Evolutionary conservation across 257 asterid species (phyloP).

Genomic region (Striga asiatica): DNA sequence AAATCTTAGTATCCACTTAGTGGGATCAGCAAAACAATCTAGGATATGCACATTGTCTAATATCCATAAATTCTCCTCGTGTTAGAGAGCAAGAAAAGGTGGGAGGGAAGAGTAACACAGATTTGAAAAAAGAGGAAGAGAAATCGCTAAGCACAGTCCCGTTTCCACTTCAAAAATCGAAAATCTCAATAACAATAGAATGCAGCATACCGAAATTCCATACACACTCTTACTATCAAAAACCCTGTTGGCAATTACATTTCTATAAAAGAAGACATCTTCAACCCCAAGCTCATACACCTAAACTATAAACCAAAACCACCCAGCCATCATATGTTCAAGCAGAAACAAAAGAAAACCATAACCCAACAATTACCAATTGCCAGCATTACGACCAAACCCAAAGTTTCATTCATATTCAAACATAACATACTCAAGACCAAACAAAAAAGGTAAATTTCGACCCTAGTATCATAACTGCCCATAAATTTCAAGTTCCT

Average conservation of each 20-base stretch:
- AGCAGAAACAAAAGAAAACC: constrained; percentile 7
- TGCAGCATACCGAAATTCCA: not conserved
- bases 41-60: not conserved
- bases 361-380: not conserved
- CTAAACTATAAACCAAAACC: not conserved
- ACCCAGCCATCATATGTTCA: not conserved
- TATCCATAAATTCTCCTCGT: not conserved
- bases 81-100: not conserved
- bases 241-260: too few species aligned
- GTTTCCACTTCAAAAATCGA: not conserved
- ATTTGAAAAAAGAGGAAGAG: not conserved
- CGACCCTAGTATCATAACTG: constrained; percentile 8
- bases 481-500: not conserved
- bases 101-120: not conserved
- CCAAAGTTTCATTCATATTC: not conserved
- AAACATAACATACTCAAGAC: not conserved
- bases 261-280: too few species aligned
- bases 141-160: too few species aligned
- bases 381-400: not conserved
- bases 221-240: not conserved
- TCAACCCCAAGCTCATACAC: too few species aligned
- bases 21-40: too few species aligned
- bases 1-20: too few species aligned
- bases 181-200: not conserved
- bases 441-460: not conserved